phyloP scores from a whole-genome alignment of 2,329 filamentous ascomycete species.

The Xylariaceae sp. region DNA sequence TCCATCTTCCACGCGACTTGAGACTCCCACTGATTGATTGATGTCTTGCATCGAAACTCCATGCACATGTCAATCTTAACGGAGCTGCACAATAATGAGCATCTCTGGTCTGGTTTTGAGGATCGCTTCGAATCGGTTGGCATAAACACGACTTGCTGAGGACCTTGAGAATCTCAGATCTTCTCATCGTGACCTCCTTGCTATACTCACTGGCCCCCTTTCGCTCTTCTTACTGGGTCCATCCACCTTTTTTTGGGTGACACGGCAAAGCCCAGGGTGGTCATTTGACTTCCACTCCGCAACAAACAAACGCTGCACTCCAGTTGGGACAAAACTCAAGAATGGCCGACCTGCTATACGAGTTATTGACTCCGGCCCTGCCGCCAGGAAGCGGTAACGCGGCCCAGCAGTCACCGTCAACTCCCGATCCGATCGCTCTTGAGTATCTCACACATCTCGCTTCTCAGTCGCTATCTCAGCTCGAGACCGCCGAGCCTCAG shows the following conservation, averaged over 20 bases:
- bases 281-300: no score
- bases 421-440: conserved; percentile 50
- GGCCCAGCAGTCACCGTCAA: conserved; percentile 26
- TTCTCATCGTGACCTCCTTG: no score
- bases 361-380: conserved; percentile 62
- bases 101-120: no score
- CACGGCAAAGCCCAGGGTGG: no score
- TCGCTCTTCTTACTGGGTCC: neutral
- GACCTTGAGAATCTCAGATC: no score
- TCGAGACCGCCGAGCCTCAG: conserved; percentile 71
- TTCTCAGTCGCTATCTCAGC: conserved; percentile 66
- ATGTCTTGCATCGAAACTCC: neutral
- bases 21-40: neutral
- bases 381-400: conserved; percentile 35
- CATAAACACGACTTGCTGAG: no score
- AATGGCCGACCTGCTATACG: conserved; percentile 70
- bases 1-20: neutral
- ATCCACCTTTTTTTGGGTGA: neutral
- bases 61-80: neutral
- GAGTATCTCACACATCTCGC: conserved; percentile 74
- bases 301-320: no score
- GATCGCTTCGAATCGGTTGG: no score
- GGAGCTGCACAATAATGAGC: no score
- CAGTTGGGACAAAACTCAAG: neutral
- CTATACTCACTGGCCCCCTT: neutral